Conservation (phyloP, 2,329 filamentous ascomycete genomes). For the Sphaerostilbella broomeana region DNA sequence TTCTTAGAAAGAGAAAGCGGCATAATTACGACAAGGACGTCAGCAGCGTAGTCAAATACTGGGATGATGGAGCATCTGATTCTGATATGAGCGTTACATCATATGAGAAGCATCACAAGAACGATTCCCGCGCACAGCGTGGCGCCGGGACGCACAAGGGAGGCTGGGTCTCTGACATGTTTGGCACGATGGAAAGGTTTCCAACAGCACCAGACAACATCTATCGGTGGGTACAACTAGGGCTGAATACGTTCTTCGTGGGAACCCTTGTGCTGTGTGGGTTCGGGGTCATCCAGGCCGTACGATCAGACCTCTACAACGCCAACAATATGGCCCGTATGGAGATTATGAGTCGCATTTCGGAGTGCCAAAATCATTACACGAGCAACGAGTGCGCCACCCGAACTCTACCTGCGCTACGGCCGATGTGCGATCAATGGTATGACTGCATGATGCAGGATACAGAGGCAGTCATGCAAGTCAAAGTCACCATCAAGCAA, state of each 20-base stretch:
- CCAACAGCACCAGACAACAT: slow-evolving; percentile 53
- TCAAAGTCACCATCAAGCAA: slow-evolving; percentile 76
- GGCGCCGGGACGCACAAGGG: slow-evolving; percentile 15
- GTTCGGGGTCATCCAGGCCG: slow-evolving; percentile 61
- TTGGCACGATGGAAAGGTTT: slow-evolving; percentile 49
- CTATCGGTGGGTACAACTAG: slow-evolving; percentile 52
- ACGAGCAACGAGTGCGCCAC: slow-evolving; percentile 65
- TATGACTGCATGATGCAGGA: slow-evolving; percentile 82
- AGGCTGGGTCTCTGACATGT: slow-evolving; percentile 36
- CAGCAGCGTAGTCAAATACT: slow-evolving; percentile 41
- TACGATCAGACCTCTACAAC: slow-evolving; percentile 67
- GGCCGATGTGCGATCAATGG: slow-evolving; percentile 71
- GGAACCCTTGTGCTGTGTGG: slow-evolving; percentile 55
- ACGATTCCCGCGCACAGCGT: slow-evolving; percentile 20
- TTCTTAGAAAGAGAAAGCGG: slow-evolving; percentile 48
- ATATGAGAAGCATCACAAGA: neutral
- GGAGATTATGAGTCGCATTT: slow-evolving; percentile 65
- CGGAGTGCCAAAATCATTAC: slow-evolving; percentile 66
- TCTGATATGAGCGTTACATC: slow-evolving; percentile 34
- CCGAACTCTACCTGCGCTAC: slow-evolving; percentile 64
- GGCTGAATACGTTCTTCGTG: slow-evolving; percentile 59
- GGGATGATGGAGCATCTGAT: slow-evolving; percentile 43
- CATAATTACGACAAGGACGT: slow-evolving; percentile 47
- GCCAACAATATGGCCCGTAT: slow-evolving; percentile 63
- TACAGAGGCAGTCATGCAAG: slow-evolving; percentile 67